These are phyloP conservation scores for Apiospora rasikravindrae DNA, from an alignment of 2,329 filamentous ascomycete species.

Conservation along the genomic window DNA sequence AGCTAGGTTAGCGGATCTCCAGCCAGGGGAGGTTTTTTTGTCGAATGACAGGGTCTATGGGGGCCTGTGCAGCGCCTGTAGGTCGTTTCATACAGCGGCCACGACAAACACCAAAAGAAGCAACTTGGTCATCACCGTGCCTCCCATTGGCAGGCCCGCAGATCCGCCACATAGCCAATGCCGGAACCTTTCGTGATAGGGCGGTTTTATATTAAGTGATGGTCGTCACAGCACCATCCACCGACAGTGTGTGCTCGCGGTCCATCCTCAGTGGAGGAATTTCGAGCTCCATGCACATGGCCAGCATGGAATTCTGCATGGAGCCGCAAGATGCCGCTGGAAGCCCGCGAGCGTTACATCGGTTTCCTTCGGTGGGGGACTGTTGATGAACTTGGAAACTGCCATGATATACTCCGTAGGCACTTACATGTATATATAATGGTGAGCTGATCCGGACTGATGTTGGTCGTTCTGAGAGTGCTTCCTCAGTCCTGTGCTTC, in stretches of 20 bases:
- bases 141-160: not conserved
- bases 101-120: not conserved
- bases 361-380: not conserved
- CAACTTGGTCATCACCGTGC: not conserved
- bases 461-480: not conserved
- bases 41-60: not conserved
- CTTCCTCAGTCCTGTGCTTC: not conserved
- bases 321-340: not conserved
- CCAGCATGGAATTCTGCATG: not conserved
- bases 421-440: not conserved
- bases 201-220: constrained; percentile 5
- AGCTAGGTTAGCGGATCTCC: not conserved
- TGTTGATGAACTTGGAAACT: not conserved
- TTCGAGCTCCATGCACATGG: not conserved
- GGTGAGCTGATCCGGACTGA: not conserved
- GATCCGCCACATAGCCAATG: not conserved
- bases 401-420: not conserved
- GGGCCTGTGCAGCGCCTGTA: constrained; percentile 10
- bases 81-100: not conserved
- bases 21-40: not conserved
- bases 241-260: constrained; percentile 4
- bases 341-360: not conserved
- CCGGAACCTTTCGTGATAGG: not conserved
- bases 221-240: not conserved
- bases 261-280: constrained; percentile 3